These are phyloP conservation scores for Mycena vitilis DNA, from an alignment of 768 basidiomycete genomes.

Conservation along the genomic window DNA sequence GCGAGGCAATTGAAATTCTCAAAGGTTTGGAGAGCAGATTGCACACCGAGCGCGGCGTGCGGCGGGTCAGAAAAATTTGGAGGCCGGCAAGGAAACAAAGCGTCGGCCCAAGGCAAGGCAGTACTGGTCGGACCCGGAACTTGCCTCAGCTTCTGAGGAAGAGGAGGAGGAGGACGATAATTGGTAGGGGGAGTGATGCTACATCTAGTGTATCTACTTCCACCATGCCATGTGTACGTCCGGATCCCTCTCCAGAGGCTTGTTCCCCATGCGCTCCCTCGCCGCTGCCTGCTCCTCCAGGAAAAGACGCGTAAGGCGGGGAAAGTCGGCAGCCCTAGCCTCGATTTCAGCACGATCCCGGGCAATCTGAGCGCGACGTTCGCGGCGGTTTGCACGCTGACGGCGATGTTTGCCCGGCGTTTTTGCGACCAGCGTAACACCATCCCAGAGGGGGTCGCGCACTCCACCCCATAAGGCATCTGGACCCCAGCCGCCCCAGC, in stretches of 20 bases:
- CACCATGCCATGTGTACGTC: no score
- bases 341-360: no score
- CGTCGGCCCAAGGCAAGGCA: constrained; percentile 1
- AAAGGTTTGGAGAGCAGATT: constrained; percentile 16
- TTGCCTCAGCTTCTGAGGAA: not conserved
- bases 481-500: not conserved
- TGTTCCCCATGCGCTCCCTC: no score
- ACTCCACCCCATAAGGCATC: not conserved
- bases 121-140: constrained; percentile 12
- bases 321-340: no score
- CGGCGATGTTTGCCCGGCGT: not conserved
- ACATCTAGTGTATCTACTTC: no score
- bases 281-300: no score
- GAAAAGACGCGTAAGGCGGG: no score
- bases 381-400: not conserved
- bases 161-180: no score
- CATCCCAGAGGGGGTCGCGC: not conserved
- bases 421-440: not conserved
- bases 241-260: no score
- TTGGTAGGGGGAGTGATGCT: no score
- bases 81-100: not conserved
- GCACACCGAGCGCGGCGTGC: constrained; percentile 2
- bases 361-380: no score
- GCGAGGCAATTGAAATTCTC: no score
- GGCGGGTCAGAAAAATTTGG: not conserved